Conservation (phyloP, 2,329 filamentous ascomycete species). For the Diplodia seriata region DNA sequence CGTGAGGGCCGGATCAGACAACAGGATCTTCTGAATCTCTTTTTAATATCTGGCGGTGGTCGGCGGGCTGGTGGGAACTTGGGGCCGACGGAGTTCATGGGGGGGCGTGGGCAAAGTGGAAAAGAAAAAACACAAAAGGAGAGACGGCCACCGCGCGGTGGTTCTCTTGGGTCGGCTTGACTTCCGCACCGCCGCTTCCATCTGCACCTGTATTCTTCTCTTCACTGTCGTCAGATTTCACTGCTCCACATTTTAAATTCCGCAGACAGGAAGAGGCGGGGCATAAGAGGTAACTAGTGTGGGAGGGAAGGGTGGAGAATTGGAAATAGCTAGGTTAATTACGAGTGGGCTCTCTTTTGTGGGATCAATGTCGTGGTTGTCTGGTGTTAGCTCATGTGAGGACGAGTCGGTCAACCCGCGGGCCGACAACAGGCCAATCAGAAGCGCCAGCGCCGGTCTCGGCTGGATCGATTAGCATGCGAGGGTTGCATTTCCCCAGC, state of each 20-base stretch:
- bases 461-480: background rate
- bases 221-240: background rate
- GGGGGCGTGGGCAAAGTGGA: background rate
- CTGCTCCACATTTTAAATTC: slow-evolving; percentile 11
- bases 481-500: background rate
- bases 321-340: slow-evolving; percentile 27
- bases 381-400: background rate
- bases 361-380: background rate
- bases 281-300: background rate
- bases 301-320: slow-evolving; percentile 6
- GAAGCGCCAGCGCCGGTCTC: background rate
- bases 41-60: slow-evolving; percentile 1
- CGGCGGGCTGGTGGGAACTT: slow-evolving; percentile 1
- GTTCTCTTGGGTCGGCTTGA: background rate
- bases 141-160: background rate
- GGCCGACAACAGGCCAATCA: slow-evolving; percentile 20
- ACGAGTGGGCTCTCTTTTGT: slow-evolving; percentile 8
- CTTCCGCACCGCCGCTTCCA: background rate
- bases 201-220: slow-evolving; percentile 13
- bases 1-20: slow-evolving; percentile 12
- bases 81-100: slow-evolving; percentile 8
- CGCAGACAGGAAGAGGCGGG: slow-evolving; percentile 9
- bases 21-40: slow-evolving; percentile 4
- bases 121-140: slow-evolving; percentile 7
- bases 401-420: background rate